Percentiles rank a stretch among this genome's conserved stretches.
Evolutionary conservation across 176 grass and related monocot species (phyloP).

Genomic region (Oryza australiensis): DNA sequence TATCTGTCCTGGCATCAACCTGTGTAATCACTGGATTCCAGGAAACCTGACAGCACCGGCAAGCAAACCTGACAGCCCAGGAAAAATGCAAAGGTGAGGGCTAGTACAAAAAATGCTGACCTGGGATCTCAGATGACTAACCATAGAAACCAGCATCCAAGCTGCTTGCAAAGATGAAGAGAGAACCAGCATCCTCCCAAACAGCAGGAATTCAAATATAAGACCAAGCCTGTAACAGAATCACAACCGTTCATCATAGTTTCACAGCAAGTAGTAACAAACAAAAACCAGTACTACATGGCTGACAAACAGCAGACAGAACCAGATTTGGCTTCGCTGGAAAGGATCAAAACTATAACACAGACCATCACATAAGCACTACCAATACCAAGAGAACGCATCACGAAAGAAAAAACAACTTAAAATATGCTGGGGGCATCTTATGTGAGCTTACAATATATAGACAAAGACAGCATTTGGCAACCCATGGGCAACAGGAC

Average conservation of each 20-base stretch:
- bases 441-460: background rate
- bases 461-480: slow-evolving; percentile 11
- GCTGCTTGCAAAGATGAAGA: background rate
- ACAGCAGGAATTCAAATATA: background rate
- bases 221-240: slow-evolving; percentile 19
- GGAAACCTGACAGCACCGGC: background rate
- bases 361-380: slow-evolving; percentile 8
- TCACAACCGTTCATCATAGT: background rate
- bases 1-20: background rate
- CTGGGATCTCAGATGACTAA: slow-evolving; percentile 13
- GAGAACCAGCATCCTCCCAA: background rate
- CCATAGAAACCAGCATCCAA: background rate
- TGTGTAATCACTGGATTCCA: background rate
- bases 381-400: background rate
- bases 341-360: background rate
- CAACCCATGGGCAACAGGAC: background rate
- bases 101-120: background rate
- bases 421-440: background rate
- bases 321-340: background rate
- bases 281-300: background rate
- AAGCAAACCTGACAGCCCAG: background rate
- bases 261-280: background rate
- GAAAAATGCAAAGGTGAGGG: background rate
- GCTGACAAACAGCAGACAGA: background rate
- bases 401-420: background rate